phyloP scores from a whole-genome alignment of 352 stramenopile genomes.

The Globisporangium spinosum region DNA sequence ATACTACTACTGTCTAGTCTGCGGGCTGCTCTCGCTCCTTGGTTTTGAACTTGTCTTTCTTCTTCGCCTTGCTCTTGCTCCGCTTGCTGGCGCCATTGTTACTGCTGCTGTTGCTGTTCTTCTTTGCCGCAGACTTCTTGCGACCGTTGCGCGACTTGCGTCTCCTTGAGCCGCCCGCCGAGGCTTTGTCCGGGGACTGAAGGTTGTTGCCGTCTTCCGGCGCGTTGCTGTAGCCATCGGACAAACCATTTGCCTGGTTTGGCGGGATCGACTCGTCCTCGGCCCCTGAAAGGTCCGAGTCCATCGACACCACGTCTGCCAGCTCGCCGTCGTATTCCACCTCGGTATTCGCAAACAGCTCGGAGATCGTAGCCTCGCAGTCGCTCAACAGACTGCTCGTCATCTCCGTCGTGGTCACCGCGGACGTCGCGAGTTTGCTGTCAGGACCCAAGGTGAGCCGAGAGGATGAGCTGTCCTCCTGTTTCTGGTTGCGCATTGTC shows the following conservation, averaged over 20 bases:
- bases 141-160: slow-evolving; percentile 10
- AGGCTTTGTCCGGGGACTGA: slow-evolving; percentile 1
- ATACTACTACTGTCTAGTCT: background rate
- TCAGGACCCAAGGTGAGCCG: background rate
- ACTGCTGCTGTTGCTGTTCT: background rate
- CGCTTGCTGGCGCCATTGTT: slow-evolving; percentile 14
- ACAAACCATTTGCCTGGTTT: slow-evolving; percentile 9
- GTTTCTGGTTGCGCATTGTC: background rate
- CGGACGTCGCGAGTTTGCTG: background rate
- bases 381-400: slow-evolving; percentile 46
- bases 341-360: slow-evolving; percentile 37
- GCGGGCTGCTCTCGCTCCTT: background rate
- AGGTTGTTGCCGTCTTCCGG: slow-evolving; percentile 19
- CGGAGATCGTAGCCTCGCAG: slow-evolving; percentile 57
- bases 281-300: slow-evolving; percentile 65
- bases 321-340: slow-evolving; percentile 23
- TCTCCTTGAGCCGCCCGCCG: background rate
- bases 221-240: slow-evolving; percentile 33
- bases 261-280: slow-evolving; percentile 66
- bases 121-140: slow-evolving; percentile 16
- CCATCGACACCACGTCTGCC: slow-evolving; percentile 20
- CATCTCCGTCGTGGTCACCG: slow-evolving; percentile 16
- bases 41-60: background rate
- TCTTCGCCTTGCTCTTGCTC: slow-evolving; percentile 11
- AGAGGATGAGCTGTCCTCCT: background rate